phyloP scores from a whole-genome alignment of 2,329 filamentous ascomycete species.

The Tricladium varicosporioides region DNA sequence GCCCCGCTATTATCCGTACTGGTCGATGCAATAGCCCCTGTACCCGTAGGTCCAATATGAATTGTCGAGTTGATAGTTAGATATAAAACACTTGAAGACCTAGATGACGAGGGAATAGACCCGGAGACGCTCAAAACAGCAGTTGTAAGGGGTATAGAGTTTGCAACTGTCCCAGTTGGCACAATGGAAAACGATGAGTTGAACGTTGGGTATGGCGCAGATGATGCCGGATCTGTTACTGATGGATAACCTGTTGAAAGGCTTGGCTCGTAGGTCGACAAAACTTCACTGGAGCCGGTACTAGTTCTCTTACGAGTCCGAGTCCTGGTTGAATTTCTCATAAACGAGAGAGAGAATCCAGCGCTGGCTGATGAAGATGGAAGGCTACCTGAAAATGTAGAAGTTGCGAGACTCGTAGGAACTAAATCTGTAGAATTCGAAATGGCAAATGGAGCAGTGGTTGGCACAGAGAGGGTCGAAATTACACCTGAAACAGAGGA shows the following conservation, averaged over 20 bases:
- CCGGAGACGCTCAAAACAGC: constrained; percentile 11
- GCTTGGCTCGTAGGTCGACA: not conserved
- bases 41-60: constrained; percentile 2
- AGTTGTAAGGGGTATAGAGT: not conserved
- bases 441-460: constrained; percentile 10
- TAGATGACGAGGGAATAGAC: constrained; percentile 2
- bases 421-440: constrained; percentile 4
- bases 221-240: constrained; percentile 1
- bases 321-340: not conserved
- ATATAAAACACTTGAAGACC: constrained; percentile 7
- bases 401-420: not conserved
- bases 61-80: constrained; percentile 4
- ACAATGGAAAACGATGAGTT: constrained; percentile 8
- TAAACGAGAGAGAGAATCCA: not conserved
- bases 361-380: not conserved
- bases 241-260: not conserved
- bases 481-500: not conserved
- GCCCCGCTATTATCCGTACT: not conserved
- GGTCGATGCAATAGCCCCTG: not conserved
- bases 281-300: not conserved
- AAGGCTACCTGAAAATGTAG: not conserved
- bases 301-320: not conserved
- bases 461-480: not conserved
- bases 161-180: constrained; percentile 10
- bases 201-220: constrained; percentile 14